Percentiles rank a stretch among this genome's conserved stretches.
Conservation (phyloP, 1,139 yeast species). For the Candida tunisiensis region DNA sequence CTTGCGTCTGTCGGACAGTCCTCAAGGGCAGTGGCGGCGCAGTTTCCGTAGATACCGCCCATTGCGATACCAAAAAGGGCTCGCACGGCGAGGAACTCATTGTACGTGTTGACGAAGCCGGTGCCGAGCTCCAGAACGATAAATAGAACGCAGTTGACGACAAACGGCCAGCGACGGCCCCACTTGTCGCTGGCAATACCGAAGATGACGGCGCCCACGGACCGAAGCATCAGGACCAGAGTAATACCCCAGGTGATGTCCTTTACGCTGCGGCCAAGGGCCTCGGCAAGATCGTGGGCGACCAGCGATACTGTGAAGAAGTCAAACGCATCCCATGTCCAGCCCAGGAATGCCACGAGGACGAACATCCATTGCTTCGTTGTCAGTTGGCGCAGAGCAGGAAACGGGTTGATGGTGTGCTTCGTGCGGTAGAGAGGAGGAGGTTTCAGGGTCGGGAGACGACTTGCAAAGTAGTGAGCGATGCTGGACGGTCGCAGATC, state of each 20-base stretch:
- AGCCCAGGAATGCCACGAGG: conserved; percentile 44
- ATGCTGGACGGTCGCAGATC: conserved; percentile 12
- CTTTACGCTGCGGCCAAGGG: conserved; percentile 31
- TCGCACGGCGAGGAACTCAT: conserved; percentile 53
- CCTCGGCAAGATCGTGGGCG: conserved; percentile 36
- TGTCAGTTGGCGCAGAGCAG: conserved; percentile 29
- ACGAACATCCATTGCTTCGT: conserved; percentile 46
- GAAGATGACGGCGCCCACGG: conserved; percentile 60
- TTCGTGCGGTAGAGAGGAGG: conserved; percentile 15
- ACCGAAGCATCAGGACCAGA: conserved; percentile 59
- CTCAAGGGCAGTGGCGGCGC: conserved; percentile 52
- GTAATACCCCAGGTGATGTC: conserved; percentile 71
- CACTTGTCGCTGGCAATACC: conserved; percentile 51
- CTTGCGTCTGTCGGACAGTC: conserved; percentile 47
- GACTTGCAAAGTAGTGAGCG: conserved; percentile 20
- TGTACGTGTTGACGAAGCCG: conserved; percentile 49
- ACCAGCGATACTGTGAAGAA: conserved; percentile 55
- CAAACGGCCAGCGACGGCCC: conserved; percentile 61
- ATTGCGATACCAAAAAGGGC: conserved; percentile 51
- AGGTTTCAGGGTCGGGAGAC: conserved; percentile 29
- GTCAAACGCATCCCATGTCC: conserved; percentile 74
- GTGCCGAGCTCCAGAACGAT: conserved; percentile 50
- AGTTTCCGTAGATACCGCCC: conserved; percentile 59
- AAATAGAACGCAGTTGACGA: conserved; percentile 34
- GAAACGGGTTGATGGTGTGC: conserved; percentile 33